Base-by-base conservation (phyloP, 164 flowering plant species). In the Magnolia officinalis region DNA sequence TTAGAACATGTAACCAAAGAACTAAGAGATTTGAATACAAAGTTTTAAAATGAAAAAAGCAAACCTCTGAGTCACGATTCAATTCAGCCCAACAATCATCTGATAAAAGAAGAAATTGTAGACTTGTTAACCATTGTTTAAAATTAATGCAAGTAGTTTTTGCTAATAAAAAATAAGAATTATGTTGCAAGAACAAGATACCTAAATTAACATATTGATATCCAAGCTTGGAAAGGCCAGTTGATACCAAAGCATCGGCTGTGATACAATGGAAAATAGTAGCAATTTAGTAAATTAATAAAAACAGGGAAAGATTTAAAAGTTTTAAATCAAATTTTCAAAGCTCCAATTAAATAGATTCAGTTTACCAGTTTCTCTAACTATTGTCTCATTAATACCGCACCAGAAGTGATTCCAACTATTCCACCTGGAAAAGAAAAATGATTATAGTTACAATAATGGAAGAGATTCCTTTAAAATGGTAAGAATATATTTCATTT, bases 41-140 rank as follows among this genome's bases (percentile, higher is more conserved):
- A 19, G 1, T 21, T 23, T 7, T 5, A 16, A 31, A 19, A 76
- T 19, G 7, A 73, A 69, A 55, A 16, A 50, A 58, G 6, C 68
- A 70, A 71, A 80, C 84, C 82, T 77, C 18, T 50, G 50, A 45
- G 67, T 87, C 90, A 75, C 92, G 82, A 74, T 68, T 64, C 29
- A 77, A 72, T 69, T 88, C 91, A 6, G 82, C 93, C 93, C 93
- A 90, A 64, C 91, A 90, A 82, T 90, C 93, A 85, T 90, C 93
- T 90, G 80, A 74, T 72, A 64, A 13, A 74, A 23, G 20, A 16
- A 71, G 45, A 37, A 37, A 37, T 37, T 37, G 6, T 5, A 37
- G 45, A 37, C 45, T 37, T 37, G 6, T 37, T 37, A 37, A 13
- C 29, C 24, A 31, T 9, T 75, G 6, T 21, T 19, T 50, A 16